These are phyloP conservation scores for Wickerhamiella vanderwaltii DNA, from an alignment of 805 yeast genomes.

Conservation along the genomic window DNA sequence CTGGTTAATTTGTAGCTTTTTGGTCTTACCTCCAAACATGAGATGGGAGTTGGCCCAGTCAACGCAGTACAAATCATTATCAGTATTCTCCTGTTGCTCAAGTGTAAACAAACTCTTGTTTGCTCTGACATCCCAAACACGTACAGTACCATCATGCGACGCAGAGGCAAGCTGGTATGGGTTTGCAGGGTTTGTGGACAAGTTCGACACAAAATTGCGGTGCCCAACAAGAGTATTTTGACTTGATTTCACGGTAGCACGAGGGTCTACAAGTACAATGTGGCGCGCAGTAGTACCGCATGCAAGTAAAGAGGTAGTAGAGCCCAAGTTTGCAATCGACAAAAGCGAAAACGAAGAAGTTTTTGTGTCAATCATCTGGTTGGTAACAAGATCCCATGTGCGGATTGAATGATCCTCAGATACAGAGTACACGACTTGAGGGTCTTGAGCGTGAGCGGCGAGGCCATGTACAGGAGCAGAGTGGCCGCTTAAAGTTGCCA, in stretches of 20 bases:
- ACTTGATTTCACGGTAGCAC: conserved; percentile 48
- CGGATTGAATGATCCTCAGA: conserved; percentile 91
- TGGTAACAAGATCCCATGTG: conserved; percentile 92
- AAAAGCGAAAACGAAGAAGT: conserved; percentile 76
- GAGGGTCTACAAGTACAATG: conserved; percentile 85
- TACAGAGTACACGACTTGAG: conserved; percentile 80
- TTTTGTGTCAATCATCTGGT: conserved; percentile 75
- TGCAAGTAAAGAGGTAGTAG: conserved; percentile 53
- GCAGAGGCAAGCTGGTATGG: conserved; percentile 77
- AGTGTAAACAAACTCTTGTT: conserved; percentile 71
- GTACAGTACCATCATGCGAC: conserved; percentile 92
- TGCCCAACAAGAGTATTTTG: conserved; percentile 75
- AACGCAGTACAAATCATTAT: conserved; percentile 69
- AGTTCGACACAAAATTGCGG: conserved; percentile 73
- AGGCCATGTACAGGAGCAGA: conserved; percentile 79
- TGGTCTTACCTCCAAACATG: conserved; percentile 88
- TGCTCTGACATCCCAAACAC: conserved; percentile 92
- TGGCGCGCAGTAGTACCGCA: conserved; percentile 98
- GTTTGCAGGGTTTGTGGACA: conserved; percentile 63
- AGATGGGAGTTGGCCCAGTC: conserved; percentile 79
- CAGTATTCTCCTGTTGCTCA: conserved; percentile 38
- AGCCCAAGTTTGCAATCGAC: conserved; percentile 57
- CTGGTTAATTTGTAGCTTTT: conserved; percentile 73
- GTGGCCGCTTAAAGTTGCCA: conserved; percentile 70
- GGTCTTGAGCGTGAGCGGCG: conserved; percentile 57